Conservation (phyloP, 371 early-diverging fungal genomes). For the Mucor racemosus region DNA sequence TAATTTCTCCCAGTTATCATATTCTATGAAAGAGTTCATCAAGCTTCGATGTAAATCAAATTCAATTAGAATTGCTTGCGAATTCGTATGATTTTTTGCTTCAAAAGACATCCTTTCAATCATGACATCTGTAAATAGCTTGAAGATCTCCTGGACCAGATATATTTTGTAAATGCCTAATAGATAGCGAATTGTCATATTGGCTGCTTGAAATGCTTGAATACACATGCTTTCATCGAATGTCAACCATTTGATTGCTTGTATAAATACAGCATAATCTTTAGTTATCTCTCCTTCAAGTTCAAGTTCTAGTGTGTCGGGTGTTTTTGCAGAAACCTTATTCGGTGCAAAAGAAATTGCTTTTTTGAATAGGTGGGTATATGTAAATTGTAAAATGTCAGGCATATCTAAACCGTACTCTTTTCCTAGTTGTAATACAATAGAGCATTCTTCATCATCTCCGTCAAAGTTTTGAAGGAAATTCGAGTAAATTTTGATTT, state of each 20-base stretch:
- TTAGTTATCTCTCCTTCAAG: background rate
- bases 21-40: background rate
- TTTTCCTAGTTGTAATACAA: conserved; percentile 28
- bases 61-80: background rate
- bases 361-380: conserved; percentile 14
- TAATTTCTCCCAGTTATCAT: conserved; percentile 5
- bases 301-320: background rate
- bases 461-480: conserved; percentile 34
- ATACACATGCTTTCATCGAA: conserved; percentile 7
- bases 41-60: conserved; percentile 13
- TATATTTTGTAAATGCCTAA: conserved; percentile 12
- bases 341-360: background rate
- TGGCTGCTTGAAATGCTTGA: conserved; percentile 12
- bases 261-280: background rate
- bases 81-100: background rate
- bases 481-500: conserved; percentile 24
- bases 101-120: background rate
- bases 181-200: conserved; percentile 13
- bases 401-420: conserved; percentile 22
- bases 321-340: background rate
- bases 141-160: conserved; percentile 2
- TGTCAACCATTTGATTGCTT: conserved; percentile 13
- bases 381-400: conserved; percentile 10
- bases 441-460: conserved; percentile 25
- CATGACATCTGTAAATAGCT: background rate